These are phyloP conservation scores for Xylaria polymorpha DNA, from an alignment of 2,329 filamentous ascomycete genomes.

Conservation along the genomic window DNA sequence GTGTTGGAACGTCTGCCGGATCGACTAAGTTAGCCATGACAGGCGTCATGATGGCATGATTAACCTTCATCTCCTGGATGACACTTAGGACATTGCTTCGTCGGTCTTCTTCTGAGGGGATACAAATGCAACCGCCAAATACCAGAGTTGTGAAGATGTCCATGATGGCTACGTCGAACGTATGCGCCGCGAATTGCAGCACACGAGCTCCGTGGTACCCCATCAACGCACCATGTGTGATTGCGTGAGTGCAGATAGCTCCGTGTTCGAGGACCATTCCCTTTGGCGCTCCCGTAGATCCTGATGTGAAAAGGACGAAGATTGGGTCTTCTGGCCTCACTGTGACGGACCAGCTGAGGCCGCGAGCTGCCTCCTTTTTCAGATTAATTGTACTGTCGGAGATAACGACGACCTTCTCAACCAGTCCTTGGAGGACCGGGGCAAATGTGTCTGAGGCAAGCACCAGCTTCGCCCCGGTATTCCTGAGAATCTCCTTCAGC, in stretches of 20 bases:
- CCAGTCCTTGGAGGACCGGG: no score
- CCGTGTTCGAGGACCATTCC: conserved; percentile 54
- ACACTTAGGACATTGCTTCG: conserved; percentile 51
- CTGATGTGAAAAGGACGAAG: conserved; percentile 61
- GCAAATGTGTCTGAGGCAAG: no score
- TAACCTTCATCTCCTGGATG: conserved; percentile 35
- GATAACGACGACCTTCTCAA: conserved; percentile 5
- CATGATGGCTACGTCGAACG: conserved; percentile 53
- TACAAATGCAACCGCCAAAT: conserved; percentile 53
- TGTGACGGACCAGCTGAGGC: no score
- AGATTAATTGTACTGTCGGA: conserved; percentile 32
- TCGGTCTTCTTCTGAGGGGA: conserved; percentile 53
- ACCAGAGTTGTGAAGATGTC: conserved; percentile 43
- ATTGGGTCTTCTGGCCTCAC: no score
- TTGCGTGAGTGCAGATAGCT: conserved; percentile 4
- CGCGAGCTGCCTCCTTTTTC: no score
- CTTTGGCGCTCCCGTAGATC: conserved; percentile 62
- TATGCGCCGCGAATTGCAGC: conserved; percentile 50
- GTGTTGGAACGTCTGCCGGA: conserved; percentile 40
- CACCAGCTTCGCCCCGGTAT: no score
- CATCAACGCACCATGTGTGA: conserved; percentile 14
- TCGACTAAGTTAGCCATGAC: conserved; percentile 39
- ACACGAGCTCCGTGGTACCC: conserved; percentile 33
- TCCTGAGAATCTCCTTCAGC: conserved; percentile 25
- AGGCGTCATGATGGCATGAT: conserved; percentile 43